These are phyloP conservation scores for Excoecaria cochinchinensis DNA, from an alignment of 345 rosid genomes.

Conservation along the genomic window DNA sequence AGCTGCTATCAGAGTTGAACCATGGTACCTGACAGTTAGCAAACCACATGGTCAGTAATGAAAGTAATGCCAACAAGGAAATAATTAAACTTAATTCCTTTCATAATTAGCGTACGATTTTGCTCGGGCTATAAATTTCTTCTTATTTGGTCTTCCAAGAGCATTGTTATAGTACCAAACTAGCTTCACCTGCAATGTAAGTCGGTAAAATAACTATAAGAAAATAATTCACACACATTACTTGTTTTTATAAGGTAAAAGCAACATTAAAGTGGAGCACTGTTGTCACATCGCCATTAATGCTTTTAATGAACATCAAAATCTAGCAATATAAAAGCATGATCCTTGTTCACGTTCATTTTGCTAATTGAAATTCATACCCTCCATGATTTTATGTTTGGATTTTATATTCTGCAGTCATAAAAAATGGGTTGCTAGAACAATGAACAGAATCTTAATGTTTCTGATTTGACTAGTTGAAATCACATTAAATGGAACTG, in stretches of 20 bases:
- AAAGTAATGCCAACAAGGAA: slow-evolving; percentile 5
- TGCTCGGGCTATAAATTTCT: slow-evolving; percentile 73
- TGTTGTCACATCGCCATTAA: slow-evolving; percentile 4
- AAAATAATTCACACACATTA: not conserved
- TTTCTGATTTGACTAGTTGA: no score
- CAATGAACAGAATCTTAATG: no score
- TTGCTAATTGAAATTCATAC: not conserved
- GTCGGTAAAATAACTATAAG: not conserved
- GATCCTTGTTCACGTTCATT: not conserved
- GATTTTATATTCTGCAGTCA: not conserved
- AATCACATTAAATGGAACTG: no score
- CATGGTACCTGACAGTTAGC: slow-evolving; percentile 66
- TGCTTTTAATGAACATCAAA: not conserved
- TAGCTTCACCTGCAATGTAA: slow-evolving; percentile 63
- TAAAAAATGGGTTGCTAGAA: not conserved
- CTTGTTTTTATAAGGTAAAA: not conserved
- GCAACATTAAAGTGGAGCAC: not conserved
- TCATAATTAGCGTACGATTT: slow-evolving; percentile 48
- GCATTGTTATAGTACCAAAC: slow-evolving; percentile 93
- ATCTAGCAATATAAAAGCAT: not conserved
- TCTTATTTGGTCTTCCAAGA: slow-evolving; percentile 79
- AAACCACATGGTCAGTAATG: slow-evolving; percentile 17
- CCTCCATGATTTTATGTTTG: not conserved
- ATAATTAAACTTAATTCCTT: slow-evolving; percentile 1
- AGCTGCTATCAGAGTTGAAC: slow-evolving; percentile 88